Evolutionary conservation across 306 rosid genomes (phyloP).

Genomic region (Rosa lucieae): DNA sequence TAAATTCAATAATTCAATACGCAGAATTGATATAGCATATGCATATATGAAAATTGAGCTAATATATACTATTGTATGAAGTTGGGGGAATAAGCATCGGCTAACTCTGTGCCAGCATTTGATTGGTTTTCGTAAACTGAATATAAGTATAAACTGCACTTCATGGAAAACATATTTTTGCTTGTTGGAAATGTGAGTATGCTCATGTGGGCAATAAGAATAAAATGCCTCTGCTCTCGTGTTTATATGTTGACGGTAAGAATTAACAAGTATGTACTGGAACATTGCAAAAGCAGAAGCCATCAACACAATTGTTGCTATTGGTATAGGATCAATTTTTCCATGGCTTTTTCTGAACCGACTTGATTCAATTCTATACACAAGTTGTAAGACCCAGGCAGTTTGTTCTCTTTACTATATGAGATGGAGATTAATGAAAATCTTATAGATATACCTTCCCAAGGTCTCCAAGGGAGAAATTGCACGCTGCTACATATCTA

Average conservation of each 20-base stretch:
- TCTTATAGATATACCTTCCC: constrained; percentile 67
- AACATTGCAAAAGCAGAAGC: background rate
- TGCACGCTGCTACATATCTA: constrained; percentile 87
- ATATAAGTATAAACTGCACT: background rate
- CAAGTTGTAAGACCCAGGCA: background rate
- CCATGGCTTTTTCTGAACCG: background rate
- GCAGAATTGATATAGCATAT: background rate
- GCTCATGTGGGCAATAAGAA: background rate
- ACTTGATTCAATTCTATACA: background rate
- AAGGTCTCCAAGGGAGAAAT: constrained; percentile 97
- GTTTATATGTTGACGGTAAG: background rate
- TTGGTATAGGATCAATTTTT: background rate
- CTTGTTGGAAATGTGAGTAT: background rate
- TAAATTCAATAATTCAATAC: background rate
- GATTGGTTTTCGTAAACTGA: background rate
- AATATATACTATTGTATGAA: too few relatives aligned
- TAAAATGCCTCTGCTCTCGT: background rate
- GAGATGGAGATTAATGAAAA: background rate
- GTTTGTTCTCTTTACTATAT: background rate
- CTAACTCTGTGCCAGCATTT: too few relatives aligned
- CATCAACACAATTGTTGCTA: background rate
- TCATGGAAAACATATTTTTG: background rate
- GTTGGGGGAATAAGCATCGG: too few relatives aligned
- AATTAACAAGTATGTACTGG: background rate
- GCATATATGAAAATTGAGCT: background rate